Evolutionary conservation across 2,329 filamentous ascomycete species (phyloP).

Genomic region (Didymellaceae sp.): DNA sequence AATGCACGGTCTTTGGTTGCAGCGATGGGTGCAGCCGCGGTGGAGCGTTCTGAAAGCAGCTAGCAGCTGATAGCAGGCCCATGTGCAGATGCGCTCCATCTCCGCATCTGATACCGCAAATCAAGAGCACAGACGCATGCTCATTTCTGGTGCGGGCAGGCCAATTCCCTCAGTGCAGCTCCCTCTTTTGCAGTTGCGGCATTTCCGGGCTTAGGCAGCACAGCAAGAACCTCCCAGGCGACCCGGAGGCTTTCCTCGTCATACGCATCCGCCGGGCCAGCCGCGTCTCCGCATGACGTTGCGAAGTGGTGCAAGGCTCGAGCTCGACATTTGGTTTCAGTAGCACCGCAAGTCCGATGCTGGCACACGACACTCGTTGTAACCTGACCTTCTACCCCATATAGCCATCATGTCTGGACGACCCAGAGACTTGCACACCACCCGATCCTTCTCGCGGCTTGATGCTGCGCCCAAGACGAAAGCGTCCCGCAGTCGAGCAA

Average conservation of each 20-base stretch:
- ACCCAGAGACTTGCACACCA: slow-evolving; percentile 49
- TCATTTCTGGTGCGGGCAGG: slow-evolving; percentile 5
- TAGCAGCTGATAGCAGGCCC: slow-evolving; percentile 14
- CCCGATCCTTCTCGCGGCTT: slow-evolving; percentile 59
- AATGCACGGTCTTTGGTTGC: background rate
- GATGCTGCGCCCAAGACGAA: slow-evolving; percentile 47
- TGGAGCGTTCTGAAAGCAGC: slow-evolving; percentile 10
- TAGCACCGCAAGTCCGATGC: slow-evolving; percentile 30
- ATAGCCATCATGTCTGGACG: slow-evolving; percentile 37
- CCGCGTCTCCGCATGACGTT: slow-evolving; percentile 45
- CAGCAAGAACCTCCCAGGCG: too few relatives aligned
- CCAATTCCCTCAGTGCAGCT: background rate
- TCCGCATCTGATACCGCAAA: slow-evolving; percentile 15
- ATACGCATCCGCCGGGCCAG: slow-evolving; percentile 18
- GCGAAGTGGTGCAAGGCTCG: slow-evolving; percentile 22
- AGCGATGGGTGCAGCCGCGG: slow-evolving; percentile 8
- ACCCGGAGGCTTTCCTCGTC: background rate
- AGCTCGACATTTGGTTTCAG: slow-evolving; percentile 33
- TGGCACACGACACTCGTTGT: slow-evolving; percentile 30
- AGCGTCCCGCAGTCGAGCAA: slow-evolving; percentile 52
- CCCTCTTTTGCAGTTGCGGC: background rate
- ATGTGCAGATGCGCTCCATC: slow-evolving; percentile 10
- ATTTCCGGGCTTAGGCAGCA: too few relatives aligned
- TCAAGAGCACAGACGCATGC: slow-evolving; percentile 12
- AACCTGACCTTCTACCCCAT: background rate